Evolutionary conservation across 345 rosid genomes (phyloP), one percentile per base, ranked within the genome.

Genomic region (Heritiera fomes): DNA sequence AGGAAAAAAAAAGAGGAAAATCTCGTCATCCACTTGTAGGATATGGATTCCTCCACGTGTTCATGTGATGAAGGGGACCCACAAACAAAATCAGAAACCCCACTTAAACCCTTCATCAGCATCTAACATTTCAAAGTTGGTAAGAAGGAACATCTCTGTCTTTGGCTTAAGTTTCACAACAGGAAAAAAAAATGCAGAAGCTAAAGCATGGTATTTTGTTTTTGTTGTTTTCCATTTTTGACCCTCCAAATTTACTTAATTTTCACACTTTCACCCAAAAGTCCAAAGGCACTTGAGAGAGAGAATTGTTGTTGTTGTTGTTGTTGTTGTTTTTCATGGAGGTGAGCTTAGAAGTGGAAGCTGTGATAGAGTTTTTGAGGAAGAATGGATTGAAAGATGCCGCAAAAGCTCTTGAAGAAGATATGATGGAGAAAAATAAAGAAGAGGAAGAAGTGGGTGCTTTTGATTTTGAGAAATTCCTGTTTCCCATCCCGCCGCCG

Each of bases 401-500:
- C 0, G 97, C 85, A 82, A 82, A 81, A 74, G 98, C 99, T 79
- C 85, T 96, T 2, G 83, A 83, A 73, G 88, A 92, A 75, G 99
- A 96, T 69, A 84, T 92, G 38, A 85, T 81, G 58, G 95, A 92
- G 83, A 88, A 85, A 53, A 89, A 61, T 15, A 56, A 52, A 53
- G 47, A 66, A 34, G 20, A 70, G 2, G 58, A n/a, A 53, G 58
- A n/a, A 53, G 84, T 90, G 68, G 90, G 88, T 84, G 90, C 90
- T 68, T 91, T 90, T 70, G 95, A 96, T 78, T 91, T 89, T 59
- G 98, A 96, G 87, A 91, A 88, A 76, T 96, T 94, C 85, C 65
- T 96, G 76, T 94, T 94, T 71, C 93, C 93, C 43, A 85, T 96
- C 56, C 97, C 95, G 53, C 98, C 97, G 20, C 92, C 94, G 76